Evolutionary conservation across 2,329 filamentous ascomycete genomes (phyloP), one percentile per base, ranked within the genome.

Genomic region (Penicillium corylophilum): DNA sequence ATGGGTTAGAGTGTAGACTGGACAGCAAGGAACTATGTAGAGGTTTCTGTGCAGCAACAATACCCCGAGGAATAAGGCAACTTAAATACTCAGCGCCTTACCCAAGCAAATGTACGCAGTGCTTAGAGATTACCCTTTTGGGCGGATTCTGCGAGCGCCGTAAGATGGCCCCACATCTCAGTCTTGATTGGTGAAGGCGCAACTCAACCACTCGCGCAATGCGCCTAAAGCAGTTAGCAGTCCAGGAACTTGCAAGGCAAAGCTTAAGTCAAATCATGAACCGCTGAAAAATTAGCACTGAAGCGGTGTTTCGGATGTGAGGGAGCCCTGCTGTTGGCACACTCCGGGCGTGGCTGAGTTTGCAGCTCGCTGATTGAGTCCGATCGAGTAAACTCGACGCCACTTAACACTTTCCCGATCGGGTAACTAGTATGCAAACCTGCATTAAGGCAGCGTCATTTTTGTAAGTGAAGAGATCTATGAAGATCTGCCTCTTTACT

Each of bases 301-400:
- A 18, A 12, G 29, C 29, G 13, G 29, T 31, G 10, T 15, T 31
- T 31, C 10, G 13, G 29, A 31, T 15, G 1, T 5, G 13, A 31
- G 5, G 5, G 13, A 15, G 5, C 29, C 4, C 29, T 31, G 29
- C 5, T 15, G 4, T 31, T 31, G 29, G 24, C 9, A 9, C 3
- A 5, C 13, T 5, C 13, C 13, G 69, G 67, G 2, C 15, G 28
- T n/a, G 23, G 41, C 16, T 7, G 8, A 29, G 41, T 29, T 31
- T 28, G 16, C 13, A 15, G 23, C 65, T 77, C 26, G 71, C 65
- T 69, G 43, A 68, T 66, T 1, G 74, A 77, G 53, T 24, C 23
- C 13, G 16, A 31, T 22, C 16, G 28, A 31, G 29, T 31, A 31
- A 15, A 31, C 29, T 31, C 24, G 24, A 31, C 29, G 29, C 13